Percentiles rank a stretch among this genome's conserved stretches.
phyloP scores from a whole-genome alignment of 805 yeast genomes.

The Cyberlindnera mycetangii region DNA sequence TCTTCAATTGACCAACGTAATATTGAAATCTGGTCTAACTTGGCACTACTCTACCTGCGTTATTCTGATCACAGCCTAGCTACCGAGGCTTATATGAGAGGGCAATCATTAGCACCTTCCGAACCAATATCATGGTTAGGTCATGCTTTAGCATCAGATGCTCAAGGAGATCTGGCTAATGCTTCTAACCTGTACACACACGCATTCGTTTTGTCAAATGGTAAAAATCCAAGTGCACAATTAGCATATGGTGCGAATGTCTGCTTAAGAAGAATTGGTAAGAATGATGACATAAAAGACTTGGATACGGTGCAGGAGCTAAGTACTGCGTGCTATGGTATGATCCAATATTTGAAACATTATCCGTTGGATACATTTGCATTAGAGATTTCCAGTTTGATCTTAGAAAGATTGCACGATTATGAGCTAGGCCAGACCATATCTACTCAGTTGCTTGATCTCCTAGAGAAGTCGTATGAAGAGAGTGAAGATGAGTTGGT shows the following conservation, averaged over 20 bases:
- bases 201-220: constrained; percentile 74
- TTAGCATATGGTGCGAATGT: constrained; percentile 66
- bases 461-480: constrained; percentile 58
- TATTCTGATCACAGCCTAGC: constrained; percentile 73
- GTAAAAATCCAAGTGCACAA: constrained; percentile 66
- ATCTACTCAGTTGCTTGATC: constrained; percentile 42
- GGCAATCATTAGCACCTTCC: constrained; percentile 81
- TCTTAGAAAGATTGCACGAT: constrained; percentile 69
- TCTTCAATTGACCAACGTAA: constrained; percentile 65
- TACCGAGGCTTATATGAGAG: constrained; percentile 62
- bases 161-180: constrained; percentile 44
- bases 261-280: constrained; percentile 43
- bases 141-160: constrained; percentile 62
- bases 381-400: constrained; percentile 48
- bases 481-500: constrained; percentile 45
- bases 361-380: constrained; percentile 59
- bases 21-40: constrained; percentile 70
- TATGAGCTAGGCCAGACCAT: constrained; percentile 51
- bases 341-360: constrained; percentile 59
- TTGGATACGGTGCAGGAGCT: constrained; percentile 61
- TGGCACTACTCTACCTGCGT: constrained; percentile 73
- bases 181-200: constrained; percentile 69
- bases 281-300: constrained; percentile 48
- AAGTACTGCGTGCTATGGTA: constrained; percentile 63
- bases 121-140: constrained; percentile 81